Conservation (phyloP, 2,329 filamentous ascomycete species). For the Pseudogymnoascus sp. region DNA sequence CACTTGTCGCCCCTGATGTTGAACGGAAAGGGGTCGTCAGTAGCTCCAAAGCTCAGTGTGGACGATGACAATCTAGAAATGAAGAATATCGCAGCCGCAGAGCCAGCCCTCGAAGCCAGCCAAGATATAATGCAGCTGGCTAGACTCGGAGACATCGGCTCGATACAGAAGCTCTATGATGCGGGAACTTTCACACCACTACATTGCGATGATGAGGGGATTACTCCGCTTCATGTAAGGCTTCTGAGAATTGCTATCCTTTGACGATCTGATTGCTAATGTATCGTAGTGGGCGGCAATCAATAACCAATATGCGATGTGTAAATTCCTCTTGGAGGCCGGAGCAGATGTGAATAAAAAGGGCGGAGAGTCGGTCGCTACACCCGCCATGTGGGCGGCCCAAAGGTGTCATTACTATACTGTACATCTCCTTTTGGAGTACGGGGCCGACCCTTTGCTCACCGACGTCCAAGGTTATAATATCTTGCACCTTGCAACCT, state of each 20-base stretch:
- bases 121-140: constrained; percentile 95
- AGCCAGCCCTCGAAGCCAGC: constrained; percentile 34
- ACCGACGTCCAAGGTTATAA: constrained; percentile 97
- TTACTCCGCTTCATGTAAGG: constrained; percentile 87
- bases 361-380: constrained; percentile 90
- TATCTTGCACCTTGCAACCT: constrained; percentile 90
- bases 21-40: constrained; percentile 45
- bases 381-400: constrained; percentile 92
- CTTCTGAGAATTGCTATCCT: not conserved
- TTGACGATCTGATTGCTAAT: constrained; percentile 12
- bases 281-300: constrained; percentile 83
- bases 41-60: constrained; percentile 47
- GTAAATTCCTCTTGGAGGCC: constrained; percentile 80
- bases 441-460: constrained; percentile 86
- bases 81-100: constrained; percentile 25
- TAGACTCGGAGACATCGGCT: constrained; percentile 73
- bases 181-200: constrained; percentile 72
- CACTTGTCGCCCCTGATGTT: constrained; percentile 44
- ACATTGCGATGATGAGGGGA: constrained; percentile 83
- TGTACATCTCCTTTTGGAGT: constrained; percentile 82
- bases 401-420: constrained; percentile 96
- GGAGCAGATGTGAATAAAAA: constrained; percentile 84
- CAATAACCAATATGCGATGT: constrained; percentile 96
- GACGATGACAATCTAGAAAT: constrained; percentile 29
- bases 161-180: constrained; percentile 86